Conservation (phyloP, 2,329 filamentous ascomycete species). For the Arachnomyces sp. region DNA sequence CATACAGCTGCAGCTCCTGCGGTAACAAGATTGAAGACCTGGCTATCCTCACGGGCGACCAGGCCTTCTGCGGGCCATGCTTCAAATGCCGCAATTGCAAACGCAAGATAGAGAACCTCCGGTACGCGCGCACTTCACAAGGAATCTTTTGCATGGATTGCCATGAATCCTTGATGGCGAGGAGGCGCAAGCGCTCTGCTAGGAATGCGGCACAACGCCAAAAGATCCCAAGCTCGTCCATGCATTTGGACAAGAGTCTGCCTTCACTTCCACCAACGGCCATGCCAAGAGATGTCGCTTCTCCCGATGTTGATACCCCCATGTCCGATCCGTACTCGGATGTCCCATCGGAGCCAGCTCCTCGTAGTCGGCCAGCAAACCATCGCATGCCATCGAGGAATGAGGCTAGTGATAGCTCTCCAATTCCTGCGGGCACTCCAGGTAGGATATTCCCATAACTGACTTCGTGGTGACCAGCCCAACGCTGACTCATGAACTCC, state of each 20-base stretch:
- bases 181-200: slow-evolving; percentile 58
- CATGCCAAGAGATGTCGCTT: slow-evolving; percentile 54
- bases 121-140: slow-evolving; percentile 94
- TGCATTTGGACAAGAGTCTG: slow-evolving; percentile 81
- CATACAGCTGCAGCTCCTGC: slow-evolving; percentile 95
- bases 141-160: slow-evolving; percentile 99
- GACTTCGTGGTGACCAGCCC: background rate
- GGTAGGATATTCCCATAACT: slow-evolving; percentile 17
- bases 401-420: slow-evolving; percentile 17
- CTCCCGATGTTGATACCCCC: slow-evolving; percentile 47
- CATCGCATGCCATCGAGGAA: slow-evolving; percentile 16
- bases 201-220: slow-evolving; percentile 20
- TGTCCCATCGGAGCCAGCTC: slow-evolving; percentile 18
- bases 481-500: slow-evolving; percentile 3
- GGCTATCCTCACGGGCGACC: slow-evolving; percentile 92
- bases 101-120: slow-evolving; percentile 94
- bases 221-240: slow-evolving; percentile 24
- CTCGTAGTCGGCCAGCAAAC: slow-evolving; percentile 15
- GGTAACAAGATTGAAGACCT: slow-evolving; percentile 97
- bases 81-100: slow-evolving; percentile 98
- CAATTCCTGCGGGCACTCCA: slow-evolving; percentile 21
- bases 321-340: slow-evolving; percentile 58
- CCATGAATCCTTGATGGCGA: slow-evolving; percentile 96
- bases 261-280: slow-evolving; percentile 80
- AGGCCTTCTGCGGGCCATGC: slow-evolving; percentile 94